These are phyloP conservation scores for Mortierella sp. DNA, from an alignment of 371 early-diverging fungal genomes.

Conservation along the genomic window DNA sequence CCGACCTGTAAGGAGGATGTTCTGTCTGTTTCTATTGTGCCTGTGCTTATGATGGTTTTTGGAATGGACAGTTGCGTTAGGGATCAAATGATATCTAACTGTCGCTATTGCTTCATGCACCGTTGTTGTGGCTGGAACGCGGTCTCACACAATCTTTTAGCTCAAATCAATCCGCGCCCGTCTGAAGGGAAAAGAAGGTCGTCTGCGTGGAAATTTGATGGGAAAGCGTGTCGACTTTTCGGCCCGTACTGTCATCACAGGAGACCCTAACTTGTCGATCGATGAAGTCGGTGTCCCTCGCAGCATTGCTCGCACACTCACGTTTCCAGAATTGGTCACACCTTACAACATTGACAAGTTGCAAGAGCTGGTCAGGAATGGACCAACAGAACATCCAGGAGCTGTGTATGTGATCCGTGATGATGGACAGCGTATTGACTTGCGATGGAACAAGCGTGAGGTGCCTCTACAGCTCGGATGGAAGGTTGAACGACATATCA, in stretches of 20 bases:
- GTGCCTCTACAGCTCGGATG: conserved; percentile 94
- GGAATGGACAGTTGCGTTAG: too few relatives aligned
- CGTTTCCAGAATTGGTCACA: conserved; percentile 99
- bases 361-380: conserved; percentile 93
- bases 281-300: conserved; percentile 99
- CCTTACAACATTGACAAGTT: conserved; percentile 97
- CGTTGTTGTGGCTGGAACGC: neutral
- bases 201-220: conserved; percentile 99
- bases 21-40: too few relatives aligned
- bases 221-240: conserved; percentile 99
- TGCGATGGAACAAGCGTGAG: conserved; percentile 91
- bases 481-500: conserved; percentile 97
- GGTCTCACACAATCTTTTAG: conserved; percentile 35
- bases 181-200: conserved; percentile 99
- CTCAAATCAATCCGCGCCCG: conserved; percentile 98
- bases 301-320: conserved; percentile 97
- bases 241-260: conserved; percentile 99
- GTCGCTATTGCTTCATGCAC: neutral
- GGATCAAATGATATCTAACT: conserved; percentile 8
- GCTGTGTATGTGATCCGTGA: conserved; percentile 99
- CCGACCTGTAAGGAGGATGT: conserved; percentile 79
- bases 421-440: conserved; percentile 97
- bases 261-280: conserved; percentile 97
- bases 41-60: too few relatives aligned
- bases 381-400: conserved; percentile 98